These are phyloP conservation scores for Pseudogymnoascus sp. DNA, from an alignment of 2,329 filamentous ascomycete species.

Conservation along the genomic window DNA sequence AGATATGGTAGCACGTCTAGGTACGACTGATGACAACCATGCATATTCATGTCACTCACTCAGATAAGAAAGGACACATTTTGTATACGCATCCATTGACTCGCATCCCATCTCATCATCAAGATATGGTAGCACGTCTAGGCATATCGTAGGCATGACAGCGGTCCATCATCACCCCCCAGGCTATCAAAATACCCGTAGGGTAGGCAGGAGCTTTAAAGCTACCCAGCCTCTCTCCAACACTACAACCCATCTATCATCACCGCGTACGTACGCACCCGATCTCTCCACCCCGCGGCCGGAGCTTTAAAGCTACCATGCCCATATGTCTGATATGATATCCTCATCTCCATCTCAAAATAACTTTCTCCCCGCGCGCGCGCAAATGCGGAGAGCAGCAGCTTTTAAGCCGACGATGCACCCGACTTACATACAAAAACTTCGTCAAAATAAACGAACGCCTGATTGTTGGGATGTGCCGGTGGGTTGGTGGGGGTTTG, in stretches of 20 bases:
- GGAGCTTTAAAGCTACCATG: constrained; percentile 15
- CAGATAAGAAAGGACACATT: neutral
- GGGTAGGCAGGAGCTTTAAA: constrained; percentile 27
- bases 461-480: constrained; percentile 23
- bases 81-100: constrained; percentile 7
- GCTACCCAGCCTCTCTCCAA: constrained; percentile 25
- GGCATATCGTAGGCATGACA: constrained; percentile 4
- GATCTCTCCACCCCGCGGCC: neutral
- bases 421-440: constrained; percentile 16
- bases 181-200: neutral
- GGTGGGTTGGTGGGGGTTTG: constrained; percentile 15
- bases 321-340: neutral
- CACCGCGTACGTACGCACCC: neutral
- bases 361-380: neutral
- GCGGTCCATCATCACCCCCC: neutral
- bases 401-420: constrained; percentile 16
- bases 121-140: constrained; percentile 3
- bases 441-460: constrained; percentile 18
- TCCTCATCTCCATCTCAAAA: neutral
- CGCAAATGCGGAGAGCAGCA: constrained; percentile 1
- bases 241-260: neutral
- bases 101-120: constrained; percentile 2
- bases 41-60: neutral
- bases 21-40: neutral
- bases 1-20: constrained; percentile 3